Base-by-base conservation (phyloP, 2,329 filamentous ascomycete genomes). In the Emmonsiellopsis sp. region DNA sequence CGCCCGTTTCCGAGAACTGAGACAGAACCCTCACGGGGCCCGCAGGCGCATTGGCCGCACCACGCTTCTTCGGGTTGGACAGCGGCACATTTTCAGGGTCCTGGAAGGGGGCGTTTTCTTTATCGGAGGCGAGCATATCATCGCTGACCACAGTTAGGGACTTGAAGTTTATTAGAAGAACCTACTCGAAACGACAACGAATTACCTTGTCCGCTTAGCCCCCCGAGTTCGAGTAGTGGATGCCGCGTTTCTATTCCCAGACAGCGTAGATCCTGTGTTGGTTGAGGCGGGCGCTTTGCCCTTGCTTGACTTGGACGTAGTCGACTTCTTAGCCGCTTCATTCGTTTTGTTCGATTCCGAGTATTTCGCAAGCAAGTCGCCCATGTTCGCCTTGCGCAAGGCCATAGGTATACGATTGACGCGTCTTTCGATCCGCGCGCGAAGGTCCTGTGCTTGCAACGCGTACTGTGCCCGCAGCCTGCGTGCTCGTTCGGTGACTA, bases 381-480 rank as follows among this genome's bases (percentile, higher is more conserved):
- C 83, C 78, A 98, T 92, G 54, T 82, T 94, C 57, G 83, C 78
- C 64, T 86, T 87, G 55, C 92, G 84, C 58, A 95, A 73, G 13
- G 84, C 79, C 61, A 83, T 80, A 6, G 93, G 93, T 51, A 97
- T 93, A 52, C 93, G 85, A 67, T 96, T 95, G 68, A 97, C 81
- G 71, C 93, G 87, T 73, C 95, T 87, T 70, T 96, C 91, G 51
- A 98, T 85, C 56, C 92, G 85, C 56, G 89, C 85, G 56, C 87
- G 82, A 40, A 97, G 79, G 57, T 87, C 87, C 68, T 92, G 87
- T 21, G 90, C 87, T 70, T 95, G 91, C 8, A 94, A 79, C 55
- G 86, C 85, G 73, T 94, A 95, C 68, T 95, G 90, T 6, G 91
- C 86, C 62, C 91, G 83, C 56, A 97, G 77, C 69, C 92, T 90